phyloP scores from a whole-genome alignment of 2,329 filamentous ascomycete genomes.

The Fusarium tupiense region DNA sequence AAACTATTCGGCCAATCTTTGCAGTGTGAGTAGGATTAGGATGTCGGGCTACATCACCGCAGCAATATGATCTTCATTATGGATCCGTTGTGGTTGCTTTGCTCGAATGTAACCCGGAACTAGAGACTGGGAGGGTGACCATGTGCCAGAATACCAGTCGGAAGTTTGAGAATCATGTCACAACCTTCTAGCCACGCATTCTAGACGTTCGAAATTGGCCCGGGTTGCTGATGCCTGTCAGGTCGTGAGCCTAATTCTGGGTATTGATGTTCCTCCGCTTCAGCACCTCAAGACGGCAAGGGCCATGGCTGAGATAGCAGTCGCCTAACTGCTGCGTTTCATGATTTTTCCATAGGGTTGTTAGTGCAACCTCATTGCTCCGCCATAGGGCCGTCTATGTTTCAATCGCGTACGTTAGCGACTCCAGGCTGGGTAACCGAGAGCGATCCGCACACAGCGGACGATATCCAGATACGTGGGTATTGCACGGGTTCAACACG shows the following conservation, averaged over 20 bases:
- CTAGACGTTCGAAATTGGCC: not conserved
- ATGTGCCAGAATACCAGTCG: not conserved
- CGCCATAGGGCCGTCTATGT: constrained; percentile 6
- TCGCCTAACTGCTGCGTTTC: constrained; percentile 21
- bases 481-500: not conserved
- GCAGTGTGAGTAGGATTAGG: not conserved
- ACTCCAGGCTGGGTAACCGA: constrained; percentile 5
- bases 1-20: constrained; percentile 1
- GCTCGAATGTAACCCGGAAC: not conserved
- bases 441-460: constrained; percentile 6
- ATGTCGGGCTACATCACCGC: constrained; percentile 1
- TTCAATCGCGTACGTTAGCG: constrained; percentile 8
- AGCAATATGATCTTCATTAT: constrained; percentile 22
- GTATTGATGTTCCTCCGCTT: not conserved
- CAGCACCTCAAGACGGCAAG: not conserved
- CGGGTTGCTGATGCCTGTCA: not conserved
- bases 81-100: constrained; percentile 17
- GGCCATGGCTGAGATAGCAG: not conserved
- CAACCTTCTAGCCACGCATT: not conserved
- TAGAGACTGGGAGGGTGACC: not conserved
- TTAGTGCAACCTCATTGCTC: not conserved
- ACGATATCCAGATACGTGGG: not conserved
- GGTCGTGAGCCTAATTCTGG: not conserved
- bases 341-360: constrained; percentile 3
- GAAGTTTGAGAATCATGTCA: not conserved